Percentiles rank a stretch among this genome's conserved stretches.
phyloP scores from a whole-genome alignment of 2,329 filamentous ascomycete species.

The Didymella pinodella region DNA sequence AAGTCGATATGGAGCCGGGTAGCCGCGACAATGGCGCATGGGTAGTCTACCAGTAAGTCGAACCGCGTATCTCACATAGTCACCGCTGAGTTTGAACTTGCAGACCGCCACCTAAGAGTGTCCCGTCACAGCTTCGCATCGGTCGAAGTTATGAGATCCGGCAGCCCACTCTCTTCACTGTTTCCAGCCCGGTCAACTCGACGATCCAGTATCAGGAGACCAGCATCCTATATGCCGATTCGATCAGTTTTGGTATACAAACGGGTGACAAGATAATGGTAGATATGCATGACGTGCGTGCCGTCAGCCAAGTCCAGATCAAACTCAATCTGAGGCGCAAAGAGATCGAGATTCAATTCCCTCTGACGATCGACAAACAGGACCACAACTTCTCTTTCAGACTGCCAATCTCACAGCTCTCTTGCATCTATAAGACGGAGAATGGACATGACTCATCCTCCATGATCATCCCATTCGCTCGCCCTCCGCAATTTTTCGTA shows the following conservation, averaged over 20 bases:
- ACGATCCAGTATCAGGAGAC: constrained; percentile 35
- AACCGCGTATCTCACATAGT: not conserved
- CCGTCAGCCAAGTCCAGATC: constrained; percentile 43
- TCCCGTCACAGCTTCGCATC: constrained; percentile 25
- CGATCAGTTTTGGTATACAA: constrained; percentile 70
- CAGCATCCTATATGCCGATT: constrained; percentile 47
- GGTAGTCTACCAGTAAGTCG: constrained; percentile 37
- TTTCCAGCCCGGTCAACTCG: constrained; percentile 37
- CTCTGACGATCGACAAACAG: constrained; percentile 34
- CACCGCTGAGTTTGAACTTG: constrained; percentile 1
- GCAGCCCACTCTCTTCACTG: constrained; percentile 3
- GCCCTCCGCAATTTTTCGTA: constrained; percentile 56
- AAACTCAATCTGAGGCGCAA: constrained; percentile 55
- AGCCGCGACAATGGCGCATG: constrained; percentile 26
- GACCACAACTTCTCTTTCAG: constrained; percentile 52
- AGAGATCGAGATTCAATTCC: constrained; percentile 57
- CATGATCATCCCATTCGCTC: constrained; percentile 47
- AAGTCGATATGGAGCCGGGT: constrained; percentile 37
- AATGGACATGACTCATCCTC: constrained; percentile 5
- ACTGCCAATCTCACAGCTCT: constrained; percentile 57
- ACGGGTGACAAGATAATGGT: constrained; percentile 64
- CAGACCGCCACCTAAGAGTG: constrained; percentile 26
- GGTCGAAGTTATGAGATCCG: constrained; percentile 17
- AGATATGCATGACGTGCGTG: constrained; percentile 60
- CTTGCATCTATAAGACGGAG: constrained; percentile 48